Conservation (phyloP, 177 flowering plant genomes). For the Vitis hybrid region DNA sequence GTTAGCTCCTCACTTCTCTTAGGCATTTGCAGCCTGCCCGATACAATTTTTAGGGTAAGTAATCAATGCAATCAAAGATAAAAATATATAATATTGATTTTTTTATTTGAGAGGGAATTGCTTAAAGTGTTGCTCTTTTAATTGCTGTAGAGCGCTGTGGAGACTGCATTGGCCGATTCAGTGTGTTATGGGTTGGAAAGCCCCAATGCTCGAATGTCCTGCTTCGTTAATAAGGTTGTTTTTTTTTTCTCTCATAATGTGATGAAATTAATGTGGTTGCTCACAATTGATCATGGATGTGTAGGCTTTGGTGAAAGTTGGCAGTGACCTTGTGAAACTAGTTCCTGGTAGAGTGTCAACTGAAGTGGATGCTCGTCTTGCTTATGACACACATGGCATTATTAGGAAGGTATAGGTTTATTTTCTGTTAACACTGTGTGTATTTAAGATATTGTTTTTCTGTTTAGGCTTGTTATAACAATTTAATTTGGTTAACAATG, state of each 20-base stretch:
- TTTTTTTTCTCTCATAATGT: background rate
- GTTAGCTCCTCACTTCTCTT: slow-evolving; percentile 89
- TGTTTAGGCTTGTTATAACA: no score
- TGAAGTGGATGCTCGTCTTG: slow-evolving; percentile 97
- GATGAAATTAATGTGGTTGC: background rate
- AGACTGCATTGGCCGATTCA: slow-evolving; percentile 84
- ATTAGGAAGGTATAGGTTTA: slow-evolving; percentile 61
- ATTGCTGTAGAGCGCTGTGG: slow-evolving; percentile 74
- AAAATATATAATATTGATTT: background rate
- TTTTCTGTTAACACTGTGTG: background rate
- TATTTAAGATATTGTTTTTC: no score
- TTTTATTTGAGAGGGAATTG: background rate
- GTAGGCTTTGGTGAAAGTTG: slow-evolving; percentile 95
- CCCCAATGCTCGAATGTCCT: slow-evolving; percentile 54
- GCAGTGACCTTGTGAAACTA: slow-evolving; percentile 76
- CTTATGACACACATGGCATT: slow-evolving; percentile 94
- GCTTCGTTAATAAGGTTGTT: slow-evolving; percentile 77
- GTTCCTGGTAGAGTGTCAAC: slow-evolving; percentile 99
- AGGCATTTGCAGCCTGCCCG: slow-evolving; percentile 91
- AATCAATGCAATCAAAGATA: background rate
- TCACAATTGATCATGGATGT: slow-evolving; percentile 5
- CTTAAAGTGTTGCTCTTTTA: background rate
- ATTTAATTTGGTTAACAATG: no score
- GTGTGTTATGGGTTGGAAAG: slow-evolving; percentile 58
- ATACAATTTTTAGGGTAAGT: slow-evolving; percentile 81